phyloP scores from a whole-genome alignment of 306 rosid species.

The Biancaea sappan region DNA sequence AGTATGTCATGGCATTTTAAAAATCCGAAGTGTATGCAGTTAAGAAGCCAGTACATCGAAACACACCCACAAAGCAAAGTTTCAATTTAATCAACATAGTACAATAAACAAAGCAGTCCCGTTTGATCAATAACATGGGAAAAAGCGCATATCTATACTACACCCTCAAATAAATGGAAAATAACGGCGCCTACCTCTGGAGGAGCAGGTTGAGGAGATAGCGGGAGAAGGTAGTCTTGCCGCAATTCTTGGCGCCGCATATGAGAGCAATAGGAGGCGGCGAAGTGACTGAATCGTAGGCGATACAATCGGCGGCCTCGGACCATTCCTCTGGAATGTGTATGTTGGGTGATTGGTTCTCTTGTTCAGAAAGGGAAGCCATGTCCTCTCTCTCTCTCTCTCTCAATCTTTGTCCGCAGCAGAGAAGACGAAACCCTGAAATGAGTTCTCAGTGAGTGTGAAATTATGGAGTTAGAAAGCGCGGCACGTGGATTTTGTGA shows the following conservation, averaged over 20 bases:
- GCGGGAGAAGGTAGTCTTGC: constrained; percentile 90
- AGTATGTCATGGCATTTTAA: not conserved
- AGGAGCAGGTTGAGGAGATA: constrained; percentile 75
- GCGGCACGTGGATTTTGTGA: constrained; percentile 12
- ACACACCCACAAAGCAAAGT: not conserved
- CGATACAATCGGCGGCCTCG: constrained; percentile 62
- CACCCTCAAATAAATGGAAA: not conserved
- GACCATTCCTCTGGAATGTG: constrained; percentile 74
- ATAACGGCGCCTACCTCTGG: constrained; percentile 37
- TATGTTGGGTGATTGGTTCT: constrained; percentile 50
- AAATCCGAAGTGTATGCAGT: not conserved
- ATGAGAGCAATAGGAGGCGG: constrained; percentile 62
- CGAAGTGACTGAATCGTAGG: constrained; percentile 41
- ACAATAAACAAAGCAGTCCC: not conserved
- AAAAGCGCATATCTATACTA: not conserved
- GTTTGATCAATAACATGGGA: not conserved
- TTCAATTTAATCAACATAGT: not conserved
- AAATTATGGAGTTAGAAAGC: not conserved
- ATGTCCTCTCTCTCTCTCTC: constrained; percentile 28
- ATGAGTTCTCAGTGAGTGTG: not conserved
- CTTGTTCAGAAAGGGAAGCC: constrained; percentile 44
- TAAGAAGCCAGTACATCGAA: not conserved
- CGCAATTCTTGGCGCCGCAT: constrained; percentile 87
- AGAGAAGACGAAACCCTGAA: not conserved
- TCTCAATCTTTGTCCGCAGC: not conserved